These are phyloP conservation scores for Starmerella stigmatis DNA, from an alignment of 805 yeast species.

Conservation along the genomic window DNA sequence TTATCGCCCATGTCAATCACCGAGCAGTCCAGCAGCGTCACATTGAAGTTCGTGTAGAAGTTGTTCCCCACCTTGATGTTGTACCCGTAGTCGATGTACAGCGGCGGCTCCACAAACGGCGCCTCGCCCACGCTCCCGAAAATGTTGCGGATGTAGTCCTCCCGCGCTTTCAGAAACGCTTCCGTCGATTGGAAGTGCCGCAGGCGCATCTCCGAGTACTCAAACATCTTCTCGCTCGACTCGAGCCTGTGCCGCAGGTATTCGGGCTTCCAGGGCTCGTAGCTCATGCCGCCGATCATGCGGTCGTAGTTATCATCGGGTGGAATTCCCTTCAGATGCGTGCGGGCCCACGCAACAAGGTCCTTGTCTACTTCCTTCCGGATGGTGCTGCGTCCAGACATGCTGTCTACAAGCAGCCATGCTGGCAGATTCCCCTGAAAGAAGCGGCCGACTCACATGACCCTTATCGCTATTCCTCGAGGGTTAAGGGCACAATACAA, in stretches of 20 bases:
- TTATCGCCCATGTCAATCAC: constrained; percentile 50
- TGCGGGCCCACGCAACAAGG: constrained; percentile 18
- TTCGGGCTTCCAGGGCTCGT: constrained; percentile 31
- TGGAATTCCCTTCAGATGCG: constrained; percentile 9
- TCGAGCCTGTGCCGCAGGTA: constrained; percentile 25
- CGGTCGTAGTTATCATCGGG: constrained; percentile 38
- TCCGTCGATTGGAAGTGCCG: constrained; percentile 24
- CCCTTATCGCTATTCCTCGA: neutral
- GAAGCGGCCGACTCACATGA: constrained; percentile 4
- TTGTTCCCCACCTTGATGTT: constrained; percentile 48
- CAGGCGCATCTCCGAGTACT: constrained; percentile 27
- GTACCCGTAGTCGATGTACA: constrained; percentile 60
- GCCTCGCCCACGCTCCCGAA: constrained; percentile 42
- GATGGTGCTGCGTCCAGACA: constrained; percentile 1
- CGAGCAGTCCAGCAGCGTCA: constrained; percentile 48
- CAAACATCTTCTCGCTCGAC: constrained; percentile 29
- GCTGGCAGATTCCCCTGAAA: no score
- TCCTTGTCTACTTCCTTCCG: constrained; percentile 9
- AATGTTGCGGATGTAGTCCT: constrained; percentile 32
- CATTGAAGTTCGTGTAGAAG: constrained; percentile 48
- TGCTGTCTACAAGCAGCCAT: neutral
- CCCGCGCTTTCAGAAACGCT: constrained; percentile 33
- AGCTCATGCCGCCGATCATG: constrained; percentile 46
- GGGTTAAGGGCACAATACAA: no score
- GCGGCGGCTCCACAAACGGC: constrained; percentile 42